Percentiles rank a stretch among this genome's conserved stretches.
Evolutionary conservation across 129 eudicot genomes (phyloP).

Genomic region (Flaveria linearis): DNA sequence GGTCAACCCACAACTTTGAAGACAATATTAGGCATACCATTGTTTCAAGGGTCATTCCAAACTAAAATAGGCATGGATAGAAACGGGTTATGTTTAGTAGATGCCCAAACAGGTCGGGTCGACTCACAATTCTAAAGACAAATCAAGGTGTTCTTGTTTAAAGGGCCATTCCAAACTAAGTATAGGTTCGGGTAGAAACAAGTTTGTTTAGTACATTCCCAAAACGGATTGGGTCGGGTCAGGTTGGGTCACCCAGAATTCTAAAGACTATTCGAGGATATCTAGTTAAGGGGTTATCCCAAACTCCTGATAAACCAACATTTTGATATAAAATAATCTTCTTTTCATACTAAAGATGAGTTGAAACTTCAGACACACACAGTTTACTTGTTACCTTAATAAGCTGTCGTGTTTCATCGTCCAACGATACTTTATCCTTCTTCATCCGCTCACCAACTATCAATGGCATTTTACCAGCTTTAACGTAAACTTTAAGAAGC

Average conservation of each 20-base stretch:
- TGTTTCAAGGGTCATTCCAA: not conserved
- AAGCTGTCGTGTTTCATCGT: constrained; percentile 69
- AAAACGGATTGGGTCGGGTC: too few species aligned
- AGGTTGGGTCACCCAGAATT: too few species aligned
- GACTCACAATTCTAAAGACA: too few species aligned
- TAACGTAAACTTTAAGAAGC: constrained; percentile 61
- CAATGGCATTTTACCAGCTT: constrained; percentile 81
- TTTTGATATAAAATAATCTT: not conserved
- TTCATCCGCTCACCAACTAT: constrained; percentile 81
- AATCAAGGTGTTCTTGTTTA: not conserved
- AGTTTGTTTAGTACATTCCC: too few species aligned
- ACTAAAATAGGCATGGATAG: too few species aligned
- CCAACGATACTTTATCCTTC: constrained; percentile 58
- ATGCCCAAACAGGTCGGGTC: too few species aligned
- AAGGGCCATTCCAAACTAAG: not conserved
- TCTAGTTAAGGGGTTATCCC: not conserved
- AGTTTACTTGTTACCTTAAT: constrained; percentile 69
- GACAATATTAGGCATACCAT: too few species aligned
- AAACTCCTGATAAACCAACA: not conserved
- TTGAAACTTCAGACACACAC: constrained; percentile 67
- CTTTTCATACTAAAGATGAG: constrained; percentile 28
- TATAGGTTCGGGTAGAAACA: too few species aligned
- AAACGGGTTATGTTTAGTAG: too few species aligned
- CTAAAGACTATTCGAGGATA: not conserved
- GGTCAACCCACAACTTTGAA: too few species aligned